Evolutionary conservation across 441 rosid genomes (phyloP), one percentile per base, ranked within the genome.

Genomic region (Croton laevigatus): DNA sequence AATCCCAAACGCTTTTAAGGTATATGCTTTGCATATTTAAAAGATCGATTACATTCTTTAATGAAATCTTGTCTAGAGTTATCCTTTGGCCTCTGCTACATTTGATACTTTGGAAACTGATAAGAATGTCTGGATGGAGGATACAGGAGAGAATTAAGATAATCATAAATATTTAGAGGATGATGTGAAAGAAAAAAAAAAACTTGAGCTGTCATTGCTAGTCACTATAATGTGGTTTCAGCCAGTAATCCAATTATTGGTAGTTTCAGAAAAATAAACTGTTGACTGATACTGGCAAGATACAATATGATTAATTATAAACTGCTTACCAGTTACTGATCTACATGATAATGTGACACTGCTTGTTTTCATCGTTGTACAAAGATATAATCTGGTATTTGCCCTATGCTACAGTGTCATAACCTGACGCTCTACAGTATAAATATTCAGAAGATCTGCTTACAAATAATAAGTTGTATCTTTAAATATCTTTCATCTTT

Each of bases 1-100:
- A 34, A 87, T 95, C 72, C 57, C 87, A 13, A 91, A 95, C 85
- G 96, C 99, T 52, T 95, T 95, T 73, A 95, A 91, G 90, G 99
- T 92, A 76, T 58, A 57, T 75, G 55, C 34, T 58, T 52, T 57
- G 32, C 17, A 27, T 49, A n/a, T n/a, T 68, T 66, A 27, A 51
- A 49, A 65, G 14, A 9, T 53, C 42, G 19, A 37, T 59, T 12
- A 34, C 23, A 55, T n/a, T 44, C 40, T 44, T 27, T 27, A 27
- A 27, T 27, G 32, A 27, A 27, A 27, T 27, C 32, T 22, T 40
- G 37, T 3, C 36, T 52, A 46, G 9, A 22, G 38, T 69, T 13
- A 3, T 27, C 20, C 11, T 64, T 46, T 46, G 3, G 6, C 14
- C 45, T 42, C 32, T 23, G 3, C 37, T 11, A 11, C 44, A 27